Percentiles rank a stretch among this genome's conserved stretches.
phyloP scores from a whole-genome alignment of 1,284 basidiomycete species.

The Xerocomus tenax region DNA sequence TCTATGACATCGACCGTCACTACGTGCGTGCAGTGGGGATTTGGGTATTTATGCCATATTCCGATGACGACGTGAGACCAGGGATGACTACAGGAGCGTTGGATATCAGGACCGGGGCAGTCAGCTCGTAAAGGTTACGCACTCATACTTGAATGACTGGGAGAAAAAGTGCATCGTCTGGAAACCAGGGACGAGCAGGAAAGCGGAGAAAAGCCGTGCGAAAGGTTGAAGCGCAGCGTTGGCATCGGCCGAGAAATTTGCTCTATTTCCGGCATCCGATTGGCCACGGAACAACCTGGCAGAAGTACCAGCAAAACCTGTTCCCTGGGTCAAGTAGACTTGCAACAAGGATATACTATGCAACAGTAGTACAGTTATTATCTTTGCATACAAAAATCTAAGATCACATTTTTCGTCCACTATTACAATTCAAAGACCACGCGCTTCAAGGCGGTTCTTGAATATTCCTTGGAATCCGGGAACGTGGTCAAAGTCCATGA shows the following conservation, averaged over 20 bases:
- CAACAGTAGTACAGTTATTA: too few relatives aligned
- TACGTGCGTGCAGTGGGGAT: conserved; percentile 87
- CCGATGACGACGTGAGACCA: conserved; percentile 82
- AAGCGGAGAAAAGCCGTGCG: conserved; percentile 22
- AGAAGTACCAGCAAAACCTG: too few relatives aligned
- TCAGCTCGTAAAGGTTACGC: conserved; percentile 25
- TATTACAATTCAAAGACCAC: conserved; percentile 13
- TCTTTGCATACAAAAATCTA: too few relatives aligned
- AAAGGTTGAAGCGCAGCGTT: conserved; percentile 12
- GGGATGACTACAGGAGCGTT: conserved; percentile 53
- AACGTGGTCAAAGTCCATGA: conserved; percentile 28
- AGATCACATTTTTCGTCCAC: too few relatives aligned
- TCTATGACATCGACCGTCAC: conserved; percentile 84
- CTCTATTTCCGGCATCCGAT: conserved; percentile 21
- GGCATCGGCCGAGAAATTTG: conserved; percentile 17
- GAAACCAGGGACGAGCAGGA: conserved; percentile 10
- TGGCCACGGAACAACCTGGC: conserved; percentile 24
- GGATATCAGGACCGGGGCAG: conserved; percentile 15
- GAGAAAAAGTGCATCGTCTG: conserved; percentile 65
- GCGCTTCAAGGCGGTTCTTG: conserved; percentile 24
- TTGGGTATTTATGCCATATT: conserved; percentile 94
- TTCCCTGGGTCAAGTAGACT: too few relatives aligned
- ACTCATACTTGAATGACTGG: conserved; percentile 68
- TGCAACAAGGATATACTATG: too few relatives aligned
- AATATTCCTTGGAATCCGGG: conserved; percentile 25